These are phyloP conservation scores for Emericellopsis cladophorae DNA, from an alignment of 2,329 filamentous ascomycete genomes.

Conservation along the genomic window DNA sequence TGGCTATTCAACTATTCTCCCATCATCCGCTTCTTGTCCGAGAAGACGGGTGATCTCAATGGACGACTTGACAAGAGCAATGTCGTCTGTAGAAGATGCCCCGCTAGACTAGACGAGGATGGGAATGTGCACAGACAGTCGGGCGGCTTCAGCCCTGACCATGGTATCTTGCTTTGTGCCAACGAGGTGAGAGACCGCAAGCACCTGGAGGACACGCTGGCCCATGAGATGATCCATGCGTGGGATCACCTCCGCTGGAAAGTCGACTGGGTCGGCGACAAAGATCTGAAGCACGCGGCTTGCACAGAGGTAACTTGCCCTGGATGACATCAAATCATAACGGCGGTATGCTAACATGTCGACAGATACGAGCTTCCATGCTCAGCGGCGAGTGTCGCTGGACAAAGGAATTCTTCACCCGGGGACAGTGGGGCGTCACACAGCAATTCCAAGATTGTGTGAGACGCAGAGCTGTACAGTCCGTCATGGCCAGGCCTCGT, in stretches of 20 bases:
- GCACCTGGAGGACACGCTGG: conserved; percentile 84
- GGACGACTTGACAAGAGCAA: conserved; percentile 62
- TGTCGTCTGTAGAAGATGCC: conserved; percentile 73
- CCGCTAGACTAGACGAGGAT: conserved; percentile 38
- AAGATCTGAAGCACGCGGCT: conserved; percentile 73
- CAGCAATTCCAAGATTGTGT: conserved; percentile 94
- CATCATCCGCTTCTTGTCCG: conserved; percentile 72
- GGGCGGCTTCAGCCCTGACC: conserved; percentile 76
- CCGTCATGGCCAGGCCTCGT: conserved; percentile 62
- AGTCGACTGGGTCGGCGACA: conserved; percentile 63
- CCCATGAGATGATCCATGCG: conserved; percentile 96
- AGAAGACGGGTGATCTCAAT: conserved; percentile 69
- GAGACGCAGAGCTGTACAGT: conserved; percentile 64
- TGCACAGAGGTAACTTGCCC: conserved; percentile 65
- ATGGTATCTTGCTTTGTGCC: conserved; percentile 84
- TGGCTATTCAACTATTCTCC: conserved; percentile 79
- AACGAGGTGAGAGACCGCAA: conserved; percentile 73
- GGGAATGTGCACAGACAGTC: conserved; percentile 51
- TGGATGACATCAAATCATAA: not conserved
- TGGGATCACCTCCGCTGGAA: conserved; percentile 91
- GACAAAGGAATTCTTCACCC: conserved; percentile 70
- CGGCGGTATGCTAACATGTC: not conserved
- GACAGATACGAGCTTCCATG: conserved; percentile 79
- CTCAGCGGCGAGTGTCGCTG: conserved; percentile 91
- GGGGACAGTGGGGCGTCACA: conserved; percentile 78